Evolutionary conservation across 345 rosid species (phyloP).

Genomic region (Barbarea vulgaris): DNA sequence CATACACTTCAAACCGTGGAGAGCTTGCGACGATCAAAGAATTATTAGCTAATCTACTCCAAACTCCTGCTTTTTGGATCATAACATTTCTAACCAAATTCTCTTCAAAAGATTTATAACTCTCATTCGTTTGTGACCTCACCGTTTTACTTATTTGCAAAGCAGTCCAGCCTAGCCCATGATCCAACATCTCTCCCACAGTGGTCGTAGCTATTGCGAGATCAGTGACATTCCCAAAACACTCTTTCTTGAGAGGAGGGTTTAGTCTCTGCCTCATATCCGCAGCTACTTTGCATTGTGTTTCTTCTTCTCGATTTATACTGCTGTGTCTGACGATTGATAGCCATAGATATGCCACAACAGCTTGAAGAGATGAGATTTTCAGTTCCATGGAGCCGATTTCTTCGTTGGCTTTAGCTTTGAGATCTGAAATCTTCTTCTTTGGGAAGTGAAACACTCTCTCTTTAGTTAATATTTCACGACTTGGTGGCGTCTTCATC

Average conservation of each 20-base stretch:
- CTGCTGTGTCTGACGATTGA: constrained; percentile 2
- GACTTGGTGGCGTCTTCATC: not conserved
- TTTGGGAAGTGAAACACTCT: constrained; percentile 43
- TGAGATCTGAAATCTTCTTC: constrained; percentile 34
- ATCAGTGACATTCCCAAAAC: constrained; percentile 28
- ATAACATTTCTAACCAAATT: constrained; percentile 19
- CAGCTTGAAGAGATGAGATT: constrained; percentile 45
- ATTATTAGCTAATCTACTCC: constrained; percentile 19
- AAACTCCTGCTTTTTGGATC: constrained; percentile 2
- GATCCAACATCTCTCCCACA: constrained; percentile 25
- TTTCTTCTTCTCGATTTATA: constrained; percentile 19
- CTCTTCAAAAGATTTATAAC: constrained; percentile 8
- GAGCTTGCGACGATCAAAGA: constrained; percentile 40
- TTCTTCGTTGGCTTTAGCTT: constrained; percentile 45
- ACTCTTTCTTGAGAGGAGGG: constrained; percentile 30
- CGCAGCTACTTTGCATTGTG: constrained; percentile 30
- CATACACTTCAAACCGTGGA: constrained; percentile 48
- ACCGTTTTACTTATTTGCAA: constrained; percentile 26
- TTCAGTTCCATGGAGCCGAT: not conserved
- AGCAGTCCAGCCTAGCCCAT: constrained; percentile 35
- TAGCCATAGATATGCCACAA: constrained; percentile 40
- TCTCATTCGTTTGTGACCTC: constrained; percentile 26
- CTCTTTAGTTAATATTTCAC: constrained; percentile 22
- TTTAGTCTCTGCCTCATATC: constrained; percentile 33
- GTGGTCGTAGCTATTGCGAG: constrained; percentile 20